Evolutionary conservation across 1,284 basidiomycete genomes (phyloP), one percentile per base, ranked within the genome.

Genomic region (Amylostereum areolatum): DNA sequence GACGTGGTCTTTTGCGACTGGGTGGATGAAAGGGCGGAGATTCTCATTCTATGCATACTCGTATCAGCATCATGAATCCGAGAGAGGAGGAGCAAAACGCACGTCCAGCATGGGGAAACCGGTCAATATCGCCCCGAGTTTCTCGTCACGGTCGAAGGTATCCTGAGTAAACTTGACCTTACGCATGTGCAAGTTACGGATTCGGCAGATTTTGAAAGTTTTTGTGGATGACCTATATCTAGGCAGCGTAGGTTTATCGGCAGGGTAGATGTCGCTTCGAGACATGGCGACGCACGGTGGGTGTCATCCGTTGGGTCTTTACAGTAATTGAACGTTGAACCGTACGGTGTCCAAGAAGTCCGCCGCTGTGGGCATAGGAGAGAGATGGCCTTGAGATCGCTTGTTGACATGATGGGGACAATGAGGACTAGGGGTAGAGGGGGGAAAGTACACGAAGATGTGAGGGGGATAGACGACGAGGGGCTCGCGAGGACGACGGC

Each of bases 101-200:
- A 94, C 92, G 69, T 98, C 95, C 51, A 98, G 85, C 68, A 97
- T 86, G 24, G 96, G 96, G 70, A 99, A 99, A 66, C 98, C 96
- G 43, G 82, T 81, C 59, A 99, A 73, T 63, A 99, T 99, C 33
- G 86, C 88, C 52, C 87, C 86, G 33, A 99, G 81, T 68, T 98
- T 97, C 71, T 99, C 96, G 58, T 96, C 94, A 60, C 99, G 1
- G 95, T 97, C n/a, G n/a, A n/a, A n/a, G n/a, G n/a, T n/a, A n/a
- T n/a, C n/a, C n/a, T n/a, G n/a, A n/a, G n/a, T n/a, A 70, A 97
- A 99, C 73, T 97, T 99, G 72, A 99, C 95, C 72, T 98, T 99
- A 67, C 95, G 85, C 96, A 98, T 97, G 72, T 99, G 97, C 67
- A 97, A 90, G 59, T 89, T 85, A 51, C 92, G 81, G 66, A 94